Conservation (phyloP, 495 filamentous ascomycete species). For the Hypoxylon intermedium region DNA sequence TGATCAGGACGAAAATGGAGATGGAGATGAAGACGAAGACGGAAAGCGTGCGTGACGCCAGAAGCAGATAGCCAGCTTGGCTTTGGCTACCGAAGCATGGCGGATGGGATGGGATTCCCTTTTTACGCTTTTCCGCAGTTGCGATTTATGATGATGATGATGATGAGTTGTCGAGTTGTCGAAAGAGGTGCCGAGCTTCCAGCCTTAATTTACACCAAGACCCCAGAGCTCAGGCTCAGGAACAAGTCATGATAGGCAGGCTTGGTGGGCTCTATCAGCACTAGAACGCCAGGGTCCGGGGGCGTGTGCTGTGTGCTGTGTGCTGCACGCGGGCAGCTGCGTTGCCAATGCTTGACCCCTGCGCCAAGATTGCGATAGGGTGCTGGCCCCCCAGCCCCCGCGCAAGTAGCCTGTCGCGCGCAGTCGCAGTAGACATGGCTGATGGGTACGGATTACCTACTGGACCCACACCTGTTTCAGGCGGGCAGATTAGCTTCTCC, state of each 20-base stretch:
- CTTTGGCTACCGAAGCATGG: constrained; percentile 33
- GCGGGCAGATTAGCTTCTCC: constrained; percentile 11
- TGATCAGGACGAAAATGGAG: constrained; percentile 2
- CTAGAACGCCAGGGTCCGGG: background rate
- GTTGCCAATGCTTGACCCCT: constrained; percentile 15
- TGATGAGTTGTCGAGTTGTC: constrained; percentile 2
- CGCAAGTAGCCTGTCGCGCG: too few species aligned
- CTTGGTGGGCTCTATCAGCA: background rate
- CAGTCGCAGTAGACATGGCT: too few species aligned
- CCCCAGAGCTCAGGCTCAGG: constrained; percentile 16
- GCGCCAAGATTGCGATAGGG: background rate
- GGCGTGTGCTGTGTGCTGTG: constrained; percentile 3
- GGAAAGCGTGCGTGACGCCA: constrained; percentile 22
- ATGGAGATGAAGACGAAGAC: constrained; percentile 16
- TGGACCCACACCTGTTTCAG: constrained; percentile 11
- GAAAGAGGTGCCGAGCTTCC: constrained; percentile 1
- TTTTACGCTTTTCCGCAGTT: constrained; percentile 5
- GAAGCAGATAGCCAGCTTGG: constrained; percentile 12
- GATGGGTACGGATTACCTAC: too few species aligned
- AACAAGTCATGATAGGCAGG: constrained; percentile 30
- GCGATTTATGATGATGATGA: constrained; percentile 8
- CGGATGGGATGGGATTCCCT: constrained; percentile 9
- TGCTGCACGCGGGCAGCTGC: too few species aligned
- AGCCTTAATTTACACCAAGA: constrained; percentile 6
- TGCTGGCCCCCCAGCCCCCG: too few species aligned